phyloP scores from a whole-genome alignment of 352 stramenopile genomes.

The Pilasporangium apinafurcum region DNA sequence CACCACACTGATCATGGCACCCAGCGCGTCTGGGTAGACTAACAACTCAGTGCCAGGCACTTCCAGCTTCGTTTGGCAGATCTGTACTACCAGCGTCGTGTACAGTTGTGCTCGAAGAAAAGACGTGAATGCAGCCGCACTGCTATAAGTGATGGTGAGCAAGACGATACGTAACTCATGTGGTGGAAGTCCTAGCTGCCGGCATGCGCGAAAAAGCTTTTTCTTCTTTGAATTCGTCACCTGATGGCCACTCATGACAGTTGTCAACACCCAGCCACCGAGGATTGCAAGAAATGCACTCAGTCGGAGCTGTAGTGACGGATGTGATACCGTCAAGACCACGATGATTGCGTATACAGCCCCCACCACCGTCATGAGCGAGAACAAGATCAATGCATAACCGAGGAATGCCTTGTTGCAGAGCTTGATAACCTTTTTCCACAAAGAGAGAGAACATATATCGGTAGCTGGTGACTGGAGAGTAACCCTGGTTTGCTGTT shows the following conservation, averaged over 20 bases:
- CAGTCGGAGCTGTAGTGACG: conserved; percentile 27
- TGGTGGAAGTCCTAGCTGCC: conserved; percentile 26
- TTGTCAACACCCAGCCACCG: conserved; percentile 36
- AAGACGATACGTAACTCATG: conserved; percentile 14
- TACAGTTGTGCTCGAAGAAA: conserved; percentile 73
- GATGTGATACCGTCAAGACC: conserved; percentile 14
- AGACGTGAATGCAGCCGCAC: conserved; percentile 36
- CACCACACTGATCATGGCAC: conserved; percentile 8
- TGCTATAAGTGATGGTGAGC: conserved; percentile 25
- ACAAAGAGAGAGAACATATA: conserved; percentile 8
- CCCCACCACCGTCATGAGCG: conserved; percentile 21
- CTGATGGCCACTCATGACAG: conserved; percentile 29
- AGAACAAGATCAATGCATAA: conserved; percentile 15
- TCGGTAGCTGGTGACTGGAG: too few species aligned
- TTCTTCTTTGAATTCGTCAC: conserved; percentile 27
- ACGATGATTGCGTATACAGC: conserved; percentile 15
- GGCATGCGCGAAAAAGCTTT: conserved; percentile 25
- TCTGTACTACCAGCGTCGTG: conserved; percentile 55
- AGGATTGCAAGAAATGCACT: conserved; percentile 36
- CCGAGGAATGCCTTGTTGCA: conserved; percentile 18
- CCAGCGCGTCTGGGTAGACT: conserved; percentile 34
- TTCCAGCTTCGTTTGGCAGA: conserved; percentile 45
- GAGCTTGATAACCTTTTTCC: conserved; percentile 18
- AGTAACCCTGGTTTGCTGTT: too few species aligned
- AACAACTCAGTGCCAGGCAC: conserved; percentile 19